Evolutionary conservation across 2,329 filamentous ascomycete genomes (phyloP).

Genomic region (Anthostomella pinea): DNA sequence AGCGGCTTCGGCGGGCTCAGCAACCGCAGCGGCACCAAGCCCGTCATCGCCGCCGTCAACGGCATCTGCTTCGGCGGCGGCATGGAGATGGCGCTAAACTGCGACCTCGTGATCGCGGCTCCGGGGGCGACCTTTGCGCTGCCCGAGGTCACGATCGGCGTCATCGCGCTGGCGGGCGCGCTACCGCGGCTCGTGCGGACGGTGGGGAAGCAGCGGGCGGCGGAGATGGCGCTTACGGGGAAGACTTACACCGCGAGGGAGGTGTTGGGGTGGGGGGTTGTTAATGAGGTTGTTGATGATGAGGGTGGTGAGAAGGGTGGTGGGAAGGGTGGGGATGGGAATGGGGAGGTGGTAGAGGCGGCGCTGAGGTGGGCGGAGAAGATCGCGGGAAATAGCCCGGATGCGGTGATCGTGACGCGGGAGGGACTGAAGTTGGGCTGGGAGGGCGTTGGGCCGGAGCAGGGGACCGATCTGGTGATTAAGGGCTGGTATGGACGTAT

Average conservation of each 20-base stretch:
- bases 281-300: conserved; percentile 60
- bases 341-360: conserved; percentile 48
- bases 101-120: conserved; percentile 67
- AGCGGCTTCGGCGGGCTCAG: conserved; percentile 66
- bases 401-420: conserved; percentile 70
- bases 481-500: conserved; percentile 59
- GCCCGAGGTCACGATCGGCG: conserved; percentile 69
- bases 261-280: conserved; percentile 63
- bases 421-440: conserved; percentile 70
- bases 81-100: conserved; percentile 72
- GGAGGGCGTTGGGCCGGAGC: conserved; percentile 65
- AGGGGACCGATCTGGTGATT: conserved; percentile 56
- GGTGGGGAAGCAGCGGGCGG: conserved; percentile 66
- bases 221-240: conserved; percentile 68
- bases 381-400: conserved; percentile 68
- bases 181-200: conserved; percentile 63
- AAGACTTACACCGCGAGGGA: conserved; percentile 56
- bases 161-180: conserved; percentile 68
- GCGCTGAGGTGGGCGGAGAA: conserved; percentile 60
- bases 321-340: too few relatives aligned
- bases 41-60: conserved; percentile 73
- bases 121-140: conserved; percentile 60
- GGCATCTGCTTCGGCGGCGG: conserved; percentile 73
- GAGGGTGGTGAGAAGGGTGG: conserved; percentile 24
- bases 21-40: conserved; percentile 67